Percentiles rank a stretch among this genome's conserved stretches.
phyloP scores from a whole-genome alignment of 176 grass and related monocot species.

The Raddia guianensis region DNA sequence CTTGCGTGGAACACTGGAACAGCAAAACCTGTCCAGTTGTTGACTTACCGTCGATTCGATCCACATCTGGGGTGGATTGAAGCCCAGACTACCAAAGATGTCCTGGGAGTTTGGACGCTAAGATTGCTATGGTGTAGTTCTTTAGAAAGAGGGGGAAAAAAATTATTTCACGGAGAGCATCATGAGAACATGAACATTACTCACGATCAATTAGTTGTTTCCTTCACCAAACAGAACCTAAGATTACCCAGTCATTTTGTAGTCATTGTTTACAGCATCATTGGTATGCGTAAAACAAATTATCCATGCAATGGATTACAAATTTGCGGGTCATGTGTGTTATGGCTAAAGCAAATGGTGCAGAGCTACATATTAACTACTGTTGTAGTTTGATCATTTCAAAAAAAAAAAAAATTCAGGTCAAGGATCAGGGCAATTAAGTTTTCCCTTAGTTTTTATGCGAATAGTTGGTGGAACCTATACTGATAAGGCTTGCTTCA shows the following conservation, averaged over 20 bases:
- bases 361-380: neutral
- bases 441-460: neutral
- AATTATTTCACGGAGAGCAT: neutral
- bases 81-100: neutral
- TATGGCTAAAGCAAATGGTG: neutral
- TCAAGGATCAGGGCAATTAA: neutral
- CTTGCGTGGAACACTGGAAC: no score
- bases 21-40: neutral
- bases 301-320: neutral
- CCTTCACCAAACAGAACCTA: neutral
- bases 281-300: neutral
- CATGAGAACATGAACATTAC: neutral
- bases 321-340: neutral
- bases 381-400: neutral
- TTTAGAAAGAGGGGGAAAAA: neutral
- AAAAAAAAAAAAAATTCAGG: neutral
- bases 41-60: neutral
- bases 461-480: neutral
- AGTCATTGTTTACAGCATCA: neutral
- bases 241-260: neutral
- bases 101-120: neutral
- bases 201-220: neutral
- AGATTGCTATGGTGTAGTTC: neutral
- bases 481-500: constrained; percentile 9
- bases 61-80: neutral